Conservation (phyloP, 1,139 yeast species). For the Yarrowia galli region DNA sequence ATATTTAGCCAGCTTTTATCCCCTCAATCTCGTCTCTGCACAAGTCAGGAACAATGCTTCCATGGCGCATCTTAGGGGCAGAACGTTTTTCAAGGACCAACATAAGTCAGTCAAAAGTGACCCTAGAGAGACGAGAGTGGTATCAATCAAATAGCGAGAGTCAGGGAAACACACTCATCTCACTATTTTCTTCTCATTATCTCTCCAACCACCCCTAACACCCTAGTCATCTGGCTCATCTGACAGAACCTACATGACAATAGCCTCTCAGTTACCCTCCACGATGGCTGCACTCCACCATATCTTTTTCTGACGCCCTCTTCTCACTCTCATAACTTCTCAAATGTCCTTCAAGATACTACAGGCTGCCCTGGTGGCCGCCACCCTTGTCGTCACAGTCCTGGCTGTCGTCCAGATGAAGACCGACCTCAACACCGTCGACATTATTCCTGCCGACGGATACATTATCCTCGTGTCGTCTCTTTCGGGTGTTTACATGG, state of each 20-base stretch:
- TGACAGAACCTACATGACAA: neutral
- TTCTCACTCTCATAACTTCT: neutral
- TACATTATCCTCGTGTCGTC: neutral
- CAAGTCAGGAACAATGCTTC: constrained; percentile 14
- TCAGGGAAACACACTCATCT: too few species aligned
- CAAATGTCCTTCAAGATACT: neutral
- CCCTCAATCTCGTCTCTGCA: constrained; percentile 9
- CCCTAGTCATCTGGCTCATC: neutral
- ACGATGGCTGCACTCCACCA: neutral
- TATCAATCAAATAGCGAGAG: too few species aligned
- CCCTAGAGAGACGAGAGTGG: neutral
- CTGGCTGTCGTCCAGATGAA: neutral
- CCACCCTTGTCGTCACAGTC: constrained; percentile 1
- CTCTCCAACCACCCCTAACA: too few species aligned
- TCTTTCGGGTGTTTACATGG: neutral
- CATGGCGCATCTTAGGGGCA: constrained; percentile 10
- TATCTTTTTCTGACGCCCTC: neutral
- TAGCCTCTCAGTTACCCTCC: constrained; percentile 12
- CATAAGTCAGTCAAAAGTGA: neutral
- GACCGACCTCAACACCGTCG: neutral
- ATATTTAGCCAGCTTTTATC: neutral
- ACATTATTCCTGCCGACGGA: constrained; percentile 7
- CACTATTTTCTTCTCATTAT: too few species aligned
- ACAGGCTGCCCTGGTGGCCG: constrained; percentile 12
- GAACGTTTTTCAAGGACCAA: neutral